Base-by-base conservation (phyloP, 2,329 filamentous ascomycete species). In the Neocatenulostroma microsporum region DNA sequence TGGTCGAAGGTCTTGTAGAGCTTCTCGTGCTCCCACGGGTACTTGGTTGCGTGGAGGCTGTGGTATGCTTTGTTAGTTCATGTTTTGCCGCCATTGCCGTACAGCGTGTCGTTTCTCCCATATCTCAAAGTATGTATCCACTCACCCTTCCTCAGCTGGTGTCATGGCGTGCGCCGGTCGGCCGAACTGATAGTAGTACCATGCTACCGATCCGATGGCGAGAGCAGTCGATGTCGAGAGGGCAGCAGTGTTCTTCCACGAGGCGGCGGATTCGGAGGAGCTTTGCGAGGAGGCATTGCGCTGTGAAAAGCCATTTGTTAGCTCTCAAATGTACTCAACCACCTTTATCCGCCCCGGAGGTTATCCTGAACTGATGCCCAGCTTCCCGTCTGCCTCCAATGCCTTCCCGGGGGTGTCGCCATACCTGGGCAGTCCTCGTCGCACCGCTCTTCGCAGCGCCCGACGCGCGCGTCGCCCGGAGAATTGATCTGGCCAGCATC, bases 181-280 rank as follows among this genome's bases (percentile, higher is more conserved):
- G 59, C 88, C 91, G 68, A 94, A 96, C 55, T 94, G 80, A 69
- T 94, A 86, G 67, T 89, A 94, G 73, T 95, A 96, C 87, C 88
- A 96, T 55, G 85, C 88, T 58, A 89, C 80, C 52, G 89, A 89
- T 57, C 87, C 88, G 66, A 85, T 72, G 56, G 89, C 86, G 60
- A 87, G 75, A 56, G 82, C 78, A 55, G 87, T 94, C 55, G 91
- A 88, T 61, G 84, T 84, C 58, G 79, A 77, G 60, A 85, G 86
- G 62, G 88, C 83, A 57, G 88, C 73, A 68, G 89, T 95, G 66
- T 91, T 74, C 68, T 81, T 80, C 67, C 84, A 80, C 56, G 83
- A 74, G 57, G 81, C 77, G 63, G 82, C 76, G 63, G 77, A 73
- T 66, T 82, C 63, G 54, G 74, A 68, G 57, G 70, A 82, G 68